Conservation (phyloP, 2,329 filamentous ascomycete species). For the Capronia americana region DNA sequence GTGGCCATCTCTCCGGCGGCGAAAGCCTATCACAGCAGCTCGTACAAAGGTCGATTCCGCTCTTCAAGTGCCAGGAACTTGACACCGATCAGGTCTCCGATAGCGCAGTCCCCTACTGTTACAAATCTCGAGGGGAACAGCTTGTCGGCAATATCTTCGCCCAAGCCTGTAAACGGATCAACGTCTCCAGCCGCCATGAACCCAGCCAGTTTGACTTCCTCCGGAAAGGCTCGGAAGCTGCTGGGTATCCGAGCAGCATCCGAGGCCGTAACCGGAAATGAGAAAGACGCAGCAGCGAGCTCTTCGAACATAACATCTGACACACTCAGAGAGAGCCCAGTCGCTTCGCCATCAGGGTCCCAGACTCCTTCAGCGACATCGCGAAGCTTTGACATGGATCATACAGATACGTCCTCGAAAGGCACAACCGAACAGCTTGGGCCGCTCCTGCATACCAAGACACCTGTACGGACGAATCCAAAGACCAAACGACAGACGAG, state of each 20-base stretch:
- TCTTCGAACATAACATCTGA: conserved; percentile 51
- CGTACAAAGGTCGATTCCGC: conserved; percentile 59
- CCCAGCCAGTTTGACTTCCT: conserved; percentile 57
- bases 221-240: conserved; percentile 65
- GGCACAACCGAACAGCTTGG: conserved; percentile 54
- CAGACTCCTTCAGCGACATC: conserved; percentile 67
- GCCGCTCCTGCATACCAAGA: conserved; percentile 55
- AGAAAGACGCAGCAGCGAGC: conserved; percentile 55
- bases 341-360: conserved; percentile 73
- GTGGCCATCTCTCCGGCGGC: conserved; percentile 59
- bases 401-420: conserved; percentile 65
- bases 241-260: conserved; percentile 85
- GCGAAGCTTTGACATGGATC: conserved; percentile 80
- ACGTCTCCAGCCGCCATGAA: conserved; percentile 58
- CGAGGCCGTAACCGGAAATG: conserved; percentile 66
- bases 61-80: conserved; percentile 65
- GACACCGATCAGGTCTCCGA: conserved; percentile 48
- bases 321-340: conserved; percentile 58
- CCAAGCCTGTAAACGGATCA: conserved; percentile 56
- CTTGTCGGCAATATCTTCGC: conserved; percentile 49
- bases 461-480: conserved; percentile 52
- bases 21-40: conserved; percentile 72
- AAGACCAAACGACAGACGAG: conserved; percentile 94
- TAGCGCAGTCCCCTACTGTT: conserved; percentile 59
- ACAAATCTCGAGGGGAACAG: conserved; percentile 60